Evolutionary conservation across 305 asterid species (phyloP).

Genomic region (Fraxinus latifolia): DNA sequence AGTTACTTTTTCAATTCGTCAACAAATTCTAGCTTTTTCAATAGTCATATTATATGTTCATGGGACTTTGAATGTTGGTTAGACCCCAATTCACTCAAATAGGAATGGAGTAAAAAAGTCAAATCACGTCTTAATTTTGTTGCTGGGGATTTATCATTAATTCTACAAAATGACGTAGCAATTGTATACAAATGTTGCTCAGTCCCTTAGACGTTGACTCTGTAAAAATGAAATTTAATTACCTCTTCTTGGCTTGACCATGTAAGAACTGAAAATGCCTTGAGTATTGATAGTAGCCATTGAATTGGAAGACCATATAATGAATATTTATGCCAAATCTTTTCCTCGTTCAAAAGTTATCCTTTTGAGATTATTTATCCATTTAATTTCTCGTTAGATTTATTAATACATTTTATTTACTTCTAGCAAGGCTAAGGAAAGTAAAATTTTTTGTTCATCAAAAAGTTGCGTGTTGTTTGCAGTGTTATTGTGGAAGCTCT

Average conservation of each 20-base stretch:
- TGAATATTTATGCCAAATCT: neutral
- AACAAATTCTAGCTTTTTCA: neutral
- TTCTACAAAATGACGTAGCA: neutral
- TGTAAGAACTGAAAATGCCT: neutral
- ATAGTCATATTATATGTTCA: neutral
- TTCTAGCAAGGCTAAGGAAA: neutral
- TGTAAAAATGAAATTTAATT: conserved; percentile 7
- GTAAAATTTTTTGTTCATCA: neutral
- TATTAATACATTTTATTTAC: neutral
- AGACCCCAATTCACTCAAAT: neutral
- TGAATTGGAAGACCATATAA: neutral
- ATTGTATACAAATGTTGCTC: neutral
- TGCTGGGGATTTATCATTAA: neutral
- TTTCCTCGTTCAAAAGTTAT: neutral
- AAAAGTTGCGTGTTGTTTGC: conserved; percentile 30
- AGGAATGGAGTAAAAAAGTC: neutral
- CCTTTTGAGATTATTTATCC: neutral
- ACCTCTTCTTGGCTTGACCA: neutral
- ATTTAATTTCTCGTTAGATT: neutral
- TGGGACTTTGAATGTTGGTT: neutral
- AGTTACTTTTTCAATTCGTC: neutral
- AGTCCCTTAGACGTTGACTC: neutral
- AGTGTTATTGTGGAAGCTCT: conserved; percentile 96
- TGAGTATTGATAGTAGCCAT: neutral
- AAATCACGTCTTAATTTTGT: neutral